Conservation (phyloP, 2,329 filamentous ascomycete genomes). For the Botrytis fragariae region DNA sequence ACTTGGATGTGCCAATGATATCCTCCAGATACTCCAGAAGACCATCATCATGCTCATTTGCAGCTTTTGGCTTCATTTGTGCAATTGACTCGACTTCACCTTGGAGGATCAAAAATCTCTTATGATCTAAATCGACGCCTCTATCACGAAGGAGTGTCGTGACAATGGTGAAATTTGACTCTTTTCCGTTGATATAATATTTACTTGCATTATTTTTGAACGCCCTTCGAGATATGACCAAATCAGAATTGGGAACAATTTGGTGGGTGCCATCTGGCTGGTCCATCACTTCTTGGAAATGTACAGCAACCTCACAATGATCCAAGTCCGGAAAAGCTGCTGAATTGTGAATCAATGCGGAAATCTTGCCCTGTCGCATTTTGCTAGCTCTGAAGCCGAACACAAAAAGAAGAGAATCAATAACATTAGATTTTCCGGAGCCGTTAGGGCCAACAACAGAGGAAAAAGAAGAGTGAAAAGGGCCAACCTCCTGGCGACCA, state of each 20-base stretch:
- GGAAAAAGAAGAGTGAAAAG: constrained; percentile 95
- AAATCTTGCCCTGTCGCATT: constrained; percentile 98
- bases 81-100: constrained; percentile 98
- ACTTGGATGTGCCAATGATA: constrained; percentile 98
- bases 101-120: constrained; percentile 94
- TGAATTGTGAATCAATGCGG: constrained; percentile 95
- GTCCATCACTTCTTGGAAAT: constrained; percentile 95
- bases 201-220: constrained; percentile 99
- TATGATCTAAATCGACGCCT: constrained; percentile 95
- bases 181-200: constrained; percentile 91
- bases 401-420: constrained; percentile 96
- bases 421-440: constrained; percentile 98
- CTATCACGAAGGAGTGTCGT: constrained; percentile 82
- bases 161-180: constrained; percentile 89
- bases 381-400: constrained; percentile 99
- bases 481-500: constrained; percentile 89
- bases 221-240: constrained; percentile 85
- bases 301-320: constrained; percentile 91
- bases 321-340: constrained; percentile 81
- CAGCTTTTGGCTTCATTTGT: constrained; percentile 97
- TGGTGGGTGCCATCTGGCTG: constrained; percentile 71
- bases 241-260: constrained; percentile 76
- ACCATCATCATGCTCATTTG: constrained; percentile 92
- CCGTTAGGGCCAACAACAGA: constrained; percentile 97
- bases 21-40: constrained; percentile 96